Conservation (phyloP, 306 rosid genomes). For the Castanopsis chinensis region DNA sequence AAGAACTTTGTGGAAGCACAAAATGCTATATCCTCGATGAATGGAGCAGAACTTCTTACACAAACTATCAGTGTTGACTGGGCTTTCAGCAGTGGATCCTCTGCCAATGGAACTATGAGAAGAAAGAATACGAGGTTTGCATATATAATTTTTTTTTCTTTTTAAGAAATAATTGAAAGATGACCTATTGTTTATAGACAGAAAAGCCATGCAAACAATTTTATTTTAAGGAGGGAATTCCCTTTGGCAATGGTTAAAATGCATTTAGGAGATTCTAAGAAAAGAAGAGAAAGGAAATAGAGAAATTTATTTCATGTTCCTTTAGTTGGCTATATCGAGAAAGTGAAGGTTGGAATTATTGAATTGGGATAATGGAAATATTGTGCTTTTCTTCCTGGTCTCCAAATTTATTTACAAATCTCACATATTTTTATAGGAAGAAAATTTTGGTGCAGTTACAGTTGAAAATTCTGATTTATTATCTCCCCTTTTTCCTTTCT, state of each 20-base stretch:
- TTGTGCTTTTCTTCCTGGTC: neutral
- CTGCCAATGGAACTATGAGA: conserved; percentile 58
- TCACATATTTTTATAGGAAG: neutral
- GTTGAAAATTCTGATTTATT: neutral
- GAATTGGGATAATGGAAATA: neutral
- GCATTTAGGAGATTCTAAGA: neutral
- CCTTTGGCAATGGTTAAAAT: neutral
- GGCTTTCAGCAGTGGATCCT: conserved; percentile 96
- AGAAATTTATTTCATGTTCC: neutral
- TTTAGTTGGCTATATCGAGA: neutral
- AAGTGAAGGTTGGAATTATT: neutral
- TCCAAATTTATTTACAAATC: neutral
- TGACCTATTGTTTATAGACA: neutral
- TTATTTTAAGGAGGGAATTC: neutral
- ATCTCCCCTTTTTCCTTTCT: neutral
- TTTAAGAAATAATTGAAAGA: neutral
- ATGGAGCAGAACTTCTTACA: conserved; percentile 76
- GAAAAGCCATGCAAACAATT: conserved; percentile 4
- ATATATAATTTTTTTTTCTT: neutral
- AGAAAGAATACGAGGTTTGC: conserved; percentile 79
- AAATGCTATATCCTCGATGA: conserved; percentile 76
- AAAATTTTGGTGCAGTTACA: neutral
- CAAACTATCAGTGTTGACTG: conserved; percentile 80
- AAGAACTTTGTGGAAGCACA: conserved; percentile 65
- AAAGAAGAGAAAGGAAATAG: neutral